Percentiles rank a stretch among this genome's conserved stretches.
These are phyloP conservation scores for Nectriaceae sp. DNA, from an alignment of 2,329 filamentous ascomycete species.

Conservation along the genomic window DNA sequence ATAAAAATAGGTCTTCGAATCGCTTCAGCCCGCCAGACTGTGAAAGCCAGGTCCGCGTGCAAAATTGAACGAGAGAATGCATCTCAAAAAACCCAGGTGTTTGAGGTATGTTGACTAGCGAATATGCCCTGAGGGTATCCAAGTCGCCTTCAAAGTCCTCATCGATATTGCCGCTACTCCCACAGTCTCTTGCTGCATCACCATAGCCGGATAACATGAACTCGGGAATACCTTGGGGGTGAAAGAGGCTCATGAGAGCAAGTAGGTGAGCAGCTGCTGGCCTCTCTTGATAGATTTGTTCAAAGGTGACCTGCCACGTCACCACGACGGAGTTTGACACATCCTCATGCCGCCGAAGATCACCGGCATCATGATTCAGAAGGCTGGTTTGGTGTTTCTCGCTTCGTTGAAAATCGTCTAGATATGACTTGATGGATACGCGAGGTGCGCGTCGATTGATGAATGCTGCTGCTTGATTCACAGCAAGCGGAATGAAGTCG, in stretches of 20 bases:
- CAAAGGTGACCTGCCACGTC: constrained; percentile 33
- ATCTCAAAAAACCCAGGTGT: constrained; percentile 5
- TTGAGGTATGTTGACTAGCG: background rate
- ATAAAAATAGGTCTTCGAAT: constrained; percentile 2
- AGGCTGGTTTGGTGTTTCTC: constrained; percentile 25
- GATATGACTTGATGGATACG: constrained; percentile 31
- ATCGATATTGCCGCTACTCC: background rate
- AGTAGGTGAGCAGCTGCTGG: constrained; percentile 43
- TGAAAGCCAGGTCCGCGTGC: constrained; percentile 2
- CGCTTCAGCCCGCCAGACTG: background rate
- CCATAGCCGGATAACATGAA: constrained; percentile 1
- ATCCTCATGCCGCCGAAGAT: constrained; percentile 10
- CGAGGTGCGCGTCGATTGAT: constrained; percentile 23
- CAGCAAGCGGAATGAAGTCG: constrained; percentile 29
- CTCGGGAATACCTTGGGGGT: constrained; percentile 1
- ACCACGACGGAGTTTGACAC: constrained; percentile 27
- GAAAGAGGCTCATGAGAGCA: constrained; percentile 45
- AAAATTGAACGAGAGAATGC: constrained; percentile 2
- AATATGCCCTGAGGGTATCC: constrained; percentile 13
- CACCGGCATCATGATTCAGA: constrained; percentile 13
- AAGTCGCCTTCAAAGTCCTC: constrained; percentile 15
- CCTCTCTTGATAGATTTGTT: constrained; percentile 34
- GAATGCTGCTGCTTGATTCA: constrained; percentile 29
- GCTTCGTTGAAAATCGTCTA: constrained; percentile 29
- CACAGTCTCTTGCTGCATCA: background rate